Percentiles rank a stretch among this genome's conserved stretches.
Conservation (phyloP, 228 moss, liverwort and hornwort genomes). For the Sphagnum fallax region DNA sequence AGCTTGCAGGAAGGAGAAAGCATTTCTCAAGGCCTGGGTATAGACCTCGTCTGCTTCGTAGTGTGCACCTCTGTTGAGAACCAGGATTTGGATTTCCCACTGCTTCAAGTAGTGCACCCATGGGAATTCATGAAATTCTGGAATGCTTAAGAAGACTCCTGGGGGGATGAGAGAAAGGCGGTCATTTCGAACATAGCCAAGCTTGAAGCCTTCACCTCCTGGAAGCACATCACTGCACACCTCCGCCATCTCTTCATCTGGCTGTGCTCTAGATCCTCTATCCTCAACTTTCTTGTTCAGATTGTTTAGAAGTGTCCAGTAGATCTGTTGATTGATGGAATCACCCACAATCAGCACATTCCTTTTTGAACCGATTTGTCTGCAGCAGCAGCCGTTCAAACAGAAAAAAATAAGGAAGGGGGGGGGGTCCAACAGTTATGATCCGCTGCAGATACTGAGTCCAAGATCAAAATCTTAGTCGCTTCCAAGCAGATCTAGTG, state of each 20-base stretch:
- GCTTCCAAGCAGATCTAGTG: not conserved
- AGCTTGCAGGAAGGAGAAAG: constrained; percentile 20
- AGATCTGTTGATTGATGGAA: constrained; percentile 34
- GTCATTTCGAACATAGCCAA: constrained; percentile 44
- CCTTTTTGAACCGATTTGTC: constrained; percentile 19
- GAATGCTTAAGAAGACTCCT: not conserved
- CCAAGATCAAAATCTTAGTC: not conserved
- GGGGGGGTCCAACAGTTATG: no score
- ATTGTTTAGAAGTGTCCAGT: constrained; percentile 29
- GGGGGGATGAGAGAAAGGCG: constrained; percentile 18
- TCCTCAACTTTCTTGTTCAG: constrained; percentile 4
- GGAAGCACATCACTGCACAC: constrained; percentile 27
- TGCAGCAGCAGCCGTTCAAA: constrained; percentile 4
- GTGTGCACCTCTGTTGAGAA: constrained; percentile 51
- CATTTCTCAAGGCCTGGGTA: constrained; percentile 10
- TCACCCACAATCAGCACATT: constrained; percentile 41
- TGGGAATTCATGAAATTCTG: constrained; percentile 42
- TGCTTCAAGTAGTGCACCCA: constrained; percentile 27
- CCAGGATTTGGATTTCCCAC: constrained; percentile 17
- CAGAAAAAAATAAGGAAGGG: no score
- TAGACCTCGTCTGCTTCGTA: constrained; percentile 24
- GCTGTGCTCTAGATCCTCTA: not conserved
- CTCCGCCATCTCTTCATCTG: constrained; percentile 13
- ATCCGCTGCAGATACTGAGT: no score
- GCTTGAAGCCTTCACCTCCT: constrained; percentile 20